A percentile compares a stretch with the other conserved stretches of the same genome.
These are phyloP conservation scores for Dryas drummondii DNA, from an alignment of 306 rosid genomes.

Conservation along the genomic window DNA sequence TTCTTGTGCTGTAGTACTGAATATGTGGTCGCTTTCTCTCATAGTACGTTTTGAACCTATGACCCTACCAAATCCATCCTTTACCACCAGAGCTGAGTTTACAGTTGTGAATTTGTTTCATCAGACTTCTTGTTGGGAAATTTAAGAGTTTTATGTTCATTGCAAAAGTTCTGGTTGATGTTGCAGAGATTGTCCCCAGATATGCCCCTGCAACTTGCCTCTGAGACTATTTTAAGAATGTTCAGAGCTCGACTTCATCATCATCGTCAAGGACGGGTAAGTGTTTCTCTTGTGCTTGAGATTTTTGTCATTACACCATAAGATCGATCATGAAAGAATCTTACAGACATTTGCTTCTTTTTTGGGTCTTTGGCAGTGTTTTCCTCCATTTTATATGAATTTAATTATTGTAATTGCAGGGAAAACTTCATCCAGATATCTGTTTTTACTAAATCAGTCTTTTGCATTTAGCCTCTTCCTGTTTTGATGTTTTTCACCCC, in stretches of 20 bases:
- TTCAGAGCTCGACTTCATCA: constrained; percentile 94
- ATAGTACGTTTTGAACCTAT: no score
- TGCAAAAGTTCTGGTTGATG: constrained; percentile 20
- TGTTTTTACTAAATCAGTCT: not conserved
- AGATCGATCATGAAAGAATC: not conserved
- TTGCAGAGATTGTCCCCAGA: constrained; percentile 84
- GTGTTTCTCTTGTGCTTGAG: constrained; percentile 8
- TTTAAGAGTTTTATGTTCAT: not conserved
- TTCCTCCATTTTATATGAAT: constrained; percentile 13
- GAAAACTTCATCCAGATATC: no score
- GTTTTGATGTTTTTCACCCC: not conserved
- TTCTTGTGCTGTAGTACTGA: no score
- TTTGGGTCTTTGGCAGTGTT: not conserved
- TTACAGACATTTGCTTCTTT: no score
- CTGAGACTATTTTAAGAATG: constrained; percentile 86
- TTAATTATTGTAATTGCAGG: not conserved
- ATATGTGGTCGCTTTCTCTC: no score
- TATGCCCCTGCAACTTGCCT: constrained; percentile 97
- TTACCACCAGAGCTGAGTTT: no score
- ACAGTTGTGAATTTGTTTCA: no score
- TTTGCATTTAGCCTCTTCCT: not conserved
- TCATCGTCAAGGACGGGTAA: constrained; percentile 87
- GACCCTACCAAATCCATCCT: no score
- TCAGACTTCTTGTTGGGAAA: no score
- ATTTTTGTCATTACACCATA: constrained; percentile 2